phyloP scores from a whole-genome alignment of 179 eudicot genomes.

The Beta lomatogona region DNA sequence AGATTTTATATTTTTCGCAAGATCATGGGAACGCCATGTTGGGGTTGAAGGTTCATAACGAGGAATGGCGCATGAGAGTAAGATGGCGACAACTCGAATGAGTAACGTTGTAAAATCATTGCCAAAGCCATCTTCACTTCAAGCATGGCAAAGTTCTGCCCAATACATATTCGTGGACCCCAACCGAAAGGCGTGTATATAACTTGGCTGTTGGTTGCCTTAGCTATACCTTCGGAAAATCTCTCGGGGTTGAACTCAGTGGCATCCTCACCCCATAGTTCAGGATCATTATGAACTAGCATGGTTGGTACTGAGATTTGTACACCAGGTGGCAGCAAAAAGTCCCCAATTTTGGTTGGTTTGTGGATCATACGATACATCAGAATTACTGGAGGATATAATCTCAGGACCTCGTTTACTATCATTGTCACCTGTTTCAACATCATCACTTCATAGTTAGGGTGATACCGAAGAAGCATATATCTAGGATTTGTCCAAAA shows the following conservation, averaged over 20 bases:
- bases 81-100: constrained; percentile 29
- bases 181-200: constrained; percentile 33
- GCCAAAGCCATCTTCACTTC: constrained; percentile 42
- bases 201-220: constrained; percentile 34
- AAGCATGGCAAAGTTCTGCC: constrained; percentile 37
- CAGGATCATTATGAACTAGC: constrained; percentile 30
- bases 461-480: not conserved
- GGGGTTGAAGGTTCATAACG: constrained; percentile 36
- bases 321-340: constrained; percentile 31
- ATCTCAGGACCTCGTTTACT: constrained; percentile 32
- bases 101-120: constrained; percentile 35
- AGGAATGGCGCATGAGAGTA: constrained; percentile 35
- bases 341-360: constrained; percentile 30
- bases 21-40: constrained; percentile 33
- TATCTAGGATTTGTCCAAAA: no score
- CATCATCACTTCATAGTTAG: not conserved
- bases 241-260: constrained; percentile 31
- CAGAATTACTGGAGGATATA: constrained; percentile 36
- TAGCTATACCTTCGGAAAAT: constrained; percentile 32
- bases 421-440: constrained; percentile 34
- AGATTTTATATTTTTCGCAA: constrained; percentile 20
- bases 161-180: constrained; percentile 38
- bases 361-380: constrained; percentile 37
- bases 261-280: constrained; percentile 37
- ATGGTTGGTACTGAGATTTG: constrained; percentile 38